These are phyloP conservation scores for Sabuloglossum arenarium DNA, from an alignment of 495 filamentous ascomycete species.

Conservation along the genomic window DNA sequence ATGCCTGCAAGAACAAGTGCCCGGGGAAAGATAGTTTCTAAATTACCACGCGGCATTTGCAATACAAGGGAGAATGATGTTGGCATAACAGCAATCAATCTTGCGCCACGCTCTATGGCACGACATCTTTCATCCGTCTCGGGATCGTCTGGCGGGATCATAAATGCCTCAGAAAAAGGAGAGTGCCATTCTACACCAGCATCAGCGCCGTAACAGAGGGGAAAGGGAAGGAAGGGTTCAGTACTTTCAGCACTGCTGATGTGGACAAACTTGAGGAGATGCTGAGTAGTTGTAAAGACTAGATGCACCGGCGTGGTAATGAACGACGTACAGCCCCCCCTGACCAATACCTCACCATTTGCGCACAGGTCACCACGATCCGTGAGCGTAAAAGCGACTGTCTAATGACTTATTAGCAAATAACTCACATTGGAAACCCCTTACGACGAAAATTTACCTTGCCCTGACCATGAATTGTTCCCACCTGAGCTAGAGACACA, in stretches of 20 bases:
- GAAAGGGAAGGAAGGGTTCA: conserved; percentile 6
- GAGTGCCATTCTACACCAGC: background rate
- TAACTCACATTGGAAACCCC: conserved; percentile 3
- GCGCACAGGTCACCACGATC: conserved; percentile 57
- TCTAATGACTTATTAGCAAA: conserved; percentile 1
- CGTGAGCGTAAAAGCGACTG: conserved; percentile 40
- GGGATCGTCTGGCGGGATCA: conserved; percentile 70
- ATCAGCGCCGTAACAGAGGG: background rate
- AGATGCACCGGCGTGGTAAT: conserved; percentile 62
- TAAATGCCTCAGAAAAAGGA: conserved; percentile 31
- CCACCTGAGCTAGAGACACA: background rate
- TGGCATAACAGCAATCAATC: conserved; percentile 75
- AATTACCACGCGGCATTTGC: conserved; percentile 87
- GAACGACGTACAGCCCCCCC: conserved; percentile 73
- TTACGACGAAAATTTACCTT: conserved; percentile 12
- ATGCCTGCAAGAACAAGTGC: conserved; percentile 84
- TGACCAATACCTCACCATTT: conserved; percentile 47
- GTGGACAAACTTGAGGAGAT: conserved; percentile 87
- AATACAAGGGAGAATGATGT: conserved; percentile 61
- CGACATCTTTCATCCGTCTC: conserved; percentile 84
- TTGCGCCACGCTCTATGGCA: conserved; percentile 74
- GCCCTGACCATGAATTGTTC: conserved; percentile 5
- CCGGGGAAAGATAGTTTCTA: conserved; percentile 86
- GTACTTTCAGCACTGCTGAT: conserved; percentile 43
- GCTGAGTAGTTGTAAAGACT: conserved; percentile 76